These are phyloP conservation scores for Acacia concinna DNA, from an alignment of 331 rosid genomes.

Conservation along the genomic window DNA sequence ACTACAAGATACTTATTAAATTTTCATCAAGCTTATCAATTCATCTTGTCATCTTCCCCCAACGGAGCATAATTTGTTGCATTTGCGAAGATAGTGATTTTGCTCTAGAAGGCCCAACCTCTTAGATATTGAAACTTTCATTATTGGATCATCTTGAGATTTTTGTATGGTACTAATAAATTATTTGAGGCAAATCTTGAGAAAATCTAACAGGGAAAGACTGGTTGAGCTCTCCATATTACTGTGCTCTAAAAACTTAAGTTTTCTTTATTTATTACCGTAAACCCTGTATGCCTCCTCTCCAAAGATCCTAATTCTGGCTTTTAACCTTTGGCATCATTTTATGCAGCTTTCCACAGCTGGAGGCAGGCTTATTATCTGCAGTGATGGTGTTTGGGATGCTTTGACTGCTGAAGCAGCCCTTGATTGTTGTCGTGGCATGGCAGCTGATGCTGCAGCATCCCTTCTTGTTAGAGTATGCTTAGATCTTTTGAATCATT, in stretches of 20 bases:
- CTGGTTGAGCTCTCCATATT: neutral
- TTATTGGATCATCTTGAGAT: neutral
- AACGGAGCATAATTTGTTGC: neutral
- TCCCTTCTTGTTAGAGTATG: conserved; percentile 87
- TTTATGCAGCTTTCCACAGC: conserved; percentile 74
- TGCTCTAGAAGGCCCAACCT: neutral
- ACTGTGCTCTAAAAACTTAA: neutral
- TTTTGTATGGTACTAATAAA: neutral
- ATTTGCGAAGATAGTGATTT: neutral
- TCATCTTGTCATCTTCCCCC: neutral
- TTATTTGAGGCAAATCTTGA: neutral
- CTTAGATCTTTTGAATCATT: conserved; percentile 27
- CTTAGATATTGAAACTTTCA: neutral
- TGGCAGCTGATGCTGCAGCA: conserved; percentile 84
- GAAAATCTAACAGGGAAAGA: neutral
- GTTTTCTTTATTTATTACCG: conserved; percentile 3
- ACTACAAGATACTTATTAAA: neutral
- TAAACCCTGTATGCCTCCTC: neutral
- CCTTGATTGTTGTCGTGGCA: conserved; percentile 87
- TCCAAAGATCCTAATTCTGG: neutral
- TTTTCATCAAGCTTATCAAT: neutral
- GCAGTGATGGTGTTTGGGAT: conserved; percentile 99
- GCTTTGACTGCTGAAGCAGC: conserved; percentile 78
- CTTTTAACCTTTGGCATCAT: neutral
- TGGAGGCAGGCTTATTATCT: conserved; percentile 93